Conservation (phyloP, 2,329 filamentous ascomycete species). For the Knufia petricola region DNA sequence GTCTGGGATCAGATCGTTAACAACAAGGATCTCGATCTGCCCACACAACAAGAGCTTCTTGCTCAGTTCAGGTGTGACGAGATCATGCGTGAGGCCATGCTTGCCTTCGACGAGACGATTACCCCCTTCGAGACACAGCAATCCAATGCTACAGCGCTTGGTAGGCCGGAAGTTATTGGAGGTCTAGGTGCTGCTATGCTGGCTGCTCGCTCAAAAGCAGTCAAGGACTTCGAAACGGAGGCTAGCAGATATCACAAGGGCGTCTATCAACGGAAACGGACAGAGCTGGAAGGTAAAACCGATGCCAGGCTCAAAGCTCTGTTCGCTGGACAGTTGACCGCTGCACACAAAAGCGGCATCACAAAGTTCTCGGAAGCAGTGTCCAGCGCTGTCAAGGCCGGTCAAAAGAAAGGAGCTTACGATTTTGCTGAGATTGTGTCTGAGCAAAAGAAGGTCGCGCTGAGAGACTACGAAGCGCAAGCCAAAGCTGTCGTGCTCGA, state of each 20-base stretch:
- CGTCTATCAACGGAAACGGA: conserved; percentile 76
- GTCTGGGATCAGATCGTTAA: conserved; percentile 98
- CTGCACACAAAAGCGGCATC: conserved; percentile 82
- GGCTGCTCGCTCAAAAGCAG: conserved; percentile 57
- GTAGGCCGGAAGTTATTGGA: conserved; percentile 61
- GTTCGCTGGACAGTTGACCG: conserved; percentile 77
- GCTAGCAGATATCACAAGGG: conserved; percentile 95
- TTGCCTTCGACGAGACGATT: conserved; percentile 74
- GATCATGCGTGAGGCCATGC: conserved; percentile 79
- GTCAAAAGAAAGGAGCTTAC: conserved; percentile 87
- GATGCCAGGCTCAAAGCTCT: conserved; percentile 80
- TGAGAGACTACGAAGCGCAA: conserved; percentile 66
- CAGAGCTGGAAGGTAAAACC: conserved; percentile 76
- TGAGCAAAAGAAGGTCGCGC: conserved; percentile 65
- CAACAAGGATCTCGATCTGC: conserved; percentile 95
- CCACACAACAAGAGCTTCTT: conserved; percentile 91
- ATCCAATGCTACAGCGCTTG: conserved; percentile 61
- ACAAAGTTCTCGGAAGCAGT: conserved; percentile 79
- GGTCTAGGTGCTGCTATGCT: conserved; percentile 68
- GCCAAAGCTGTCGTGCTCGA: conserved; percentile 66
- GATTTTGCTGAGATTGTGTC: conserved; percentile 93
- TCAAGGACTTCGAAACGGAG: conserved; percentile 80
- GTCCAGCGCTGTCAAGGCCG: conserved; percentile 72
- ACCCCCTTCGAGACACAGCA: conserved; percentile 78
- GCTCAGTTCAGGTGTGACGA: conserved; percentile 98